Conservation (phyloP, 306 rosid genomes). For the Fagus crenata region DNA sequence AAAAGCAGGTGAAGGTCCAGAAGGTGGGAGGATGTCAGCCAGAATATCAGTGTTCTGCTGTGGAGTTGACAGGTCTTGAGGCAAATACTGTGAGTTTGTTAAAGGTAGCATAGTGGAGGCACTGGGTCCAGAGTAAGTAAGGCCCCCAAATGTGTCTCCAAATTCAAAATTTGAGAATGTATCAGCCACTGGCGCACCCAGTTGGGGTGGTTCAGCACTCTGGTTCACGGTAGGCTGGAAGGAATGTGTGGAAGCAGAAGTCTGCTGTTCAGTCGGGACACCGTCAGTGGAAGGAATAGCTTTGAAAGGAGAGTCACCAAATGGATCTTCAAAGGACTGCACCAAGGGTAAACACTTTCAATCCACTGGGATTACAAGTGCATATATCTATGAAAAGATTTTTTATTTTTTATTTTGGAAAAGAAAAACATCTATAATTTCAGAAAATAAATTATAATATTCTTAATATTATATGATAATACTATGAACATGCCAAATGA, state of each 20-base stretch:
- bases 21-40: slow-evolving; percentile 73
- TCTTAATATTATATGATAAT: neutral
- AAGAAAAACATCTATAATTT: neutral
- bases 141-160: slow-evolving; percentile 61
- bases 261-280: slow-evolving; percentile 50
- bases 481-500: neutral
- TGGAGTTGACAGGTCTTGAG: slow-evolving; percentile 50
- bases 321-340: slow-evolving; percentile 85
- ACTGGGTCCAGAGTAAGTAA: slow-evolving; percentile 49
- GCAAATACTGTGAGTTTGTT: slow-evolving; percentile 36
- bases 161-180: slow-evolving; percentile 47
- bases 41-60: slow-evolving; percentile 63
- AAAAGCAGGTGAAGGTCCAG: slow-evolving; percentile 49
- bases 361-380: slow-evolving; percentile 13
- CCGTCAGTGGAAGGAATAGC: slow-evolving; percentile 60
- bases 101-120: slow-evolving; percentile 41
- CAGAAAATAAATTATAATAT: neutral
- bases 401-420: neutral
- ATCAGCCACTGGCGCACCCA: slow-evolving; percentile 40
- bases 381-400: too few species aligned
- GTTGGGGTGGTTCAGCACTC: slow-evolving; percentile 43
- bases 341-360: slow-evolving; percentile 27
- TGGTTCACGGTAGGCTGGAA: slow-evolving; percentile 25
- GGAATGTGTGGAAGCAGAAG: slow-evolving; percentile 25
- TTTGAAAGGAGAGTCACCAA: slow-evolving; percentile 88